Percentiles rank a stretch among this genome's conserved stretches.
phyloP scores from a whole-genome alignment of 345 rosid species.

The Citrus trifoliata region DNA sequence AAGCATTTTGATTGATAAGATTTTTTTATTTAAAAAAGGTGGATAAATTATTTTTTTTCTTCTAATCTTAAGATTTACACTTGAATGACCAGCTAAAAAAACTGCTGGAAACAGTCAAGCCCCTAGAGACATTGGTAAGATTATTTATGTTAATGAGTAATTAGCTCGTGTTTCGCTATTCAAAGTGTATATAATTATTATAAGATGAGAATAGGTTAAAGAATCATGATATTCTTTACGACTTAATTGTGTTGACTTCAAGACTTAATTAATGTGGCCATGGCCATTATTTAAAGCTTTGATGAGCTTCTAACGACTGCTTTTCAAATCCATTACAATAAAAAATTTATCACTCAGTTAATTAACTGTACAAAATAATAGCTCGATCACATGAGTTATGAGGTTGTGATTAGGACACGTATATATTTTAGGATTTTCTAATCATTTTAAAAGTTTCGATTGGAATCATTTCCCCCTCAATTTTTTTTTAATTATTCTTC shows the following conservation, averaged over 20 bases:
- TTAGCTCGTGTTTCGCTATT: slow-evolving; percentile 7
- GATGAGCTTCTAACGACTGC: not conserved
- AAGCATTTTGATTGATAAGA: not conserved
- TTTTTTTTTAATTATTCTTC: not conserved
- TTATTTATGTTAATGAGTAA: not conserved
- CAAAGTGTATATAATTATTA: not conserved
- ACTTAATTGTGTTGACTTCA: slow-evolving; percentile 12
- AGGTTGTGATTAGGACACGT: slow-evolving; percentile 6
- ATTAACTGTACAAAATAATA: not conserved
- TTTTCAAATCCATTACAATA: not conserved
- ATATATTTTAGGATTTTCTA: not conserved
- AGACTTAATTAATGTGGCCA: not conserved
- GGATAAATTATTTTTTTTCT: too few species aligned
- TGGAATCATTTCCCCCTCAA: not conserved
- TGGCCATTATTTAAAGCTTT: not conserved
- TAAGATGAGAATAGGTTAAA: not conserved
- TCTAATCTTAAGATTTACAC: too few species aligned
- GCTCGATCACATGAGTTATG: not conserved
- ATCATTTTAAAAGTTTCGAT: not conserved
- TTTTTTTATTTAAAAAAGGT: too few species aligned
- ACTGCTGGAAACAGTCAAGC: too few species aligned
- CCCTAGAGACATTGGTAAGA: not conserved
- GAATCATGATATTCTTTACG: slow-evolving; percentile 6
- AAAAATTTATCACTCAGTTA: not conserved
- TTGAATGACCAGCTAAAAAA: too few species aligned